These are phyloP conservation scores for Ustilago cynodontis DNA, from an alignment of 1,284 basidiomycete species.

Conservation along the genomic window DNA sequence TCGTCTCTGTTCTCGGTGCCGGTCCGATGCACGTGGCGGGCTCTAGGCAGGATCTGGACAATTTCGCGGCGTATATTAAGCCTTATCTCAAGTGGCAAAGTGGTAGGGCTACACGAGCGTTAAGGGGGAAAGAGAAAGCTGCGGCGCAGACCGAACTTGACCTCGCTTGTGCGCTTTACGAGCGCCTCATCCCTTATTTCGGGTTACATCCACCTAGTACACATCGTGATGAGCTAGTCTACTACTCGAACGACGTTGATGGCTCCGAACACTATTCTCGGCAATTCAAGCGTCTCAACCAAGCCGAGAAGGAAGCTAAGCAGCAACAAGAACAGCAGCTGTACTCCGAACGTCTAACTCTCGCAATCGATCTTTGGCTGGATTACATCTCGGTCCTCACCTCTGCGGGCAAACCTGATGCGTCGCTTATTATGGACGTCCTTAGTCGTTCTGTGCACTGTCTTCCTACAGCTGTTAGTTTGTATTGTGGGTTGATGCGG, in stretches of 20 bases:
- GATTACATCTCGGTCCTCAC: slow-evolving; percentile 53
- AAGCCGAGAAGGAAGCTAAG: slow-evolving; percentile 15
- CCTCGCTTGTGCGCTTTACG: slow-evolving; percentile 37
- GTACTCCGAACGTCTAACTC: slow-evolving; percentile 20
- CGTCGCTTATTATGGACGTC: slow-evolving; percentile 44
- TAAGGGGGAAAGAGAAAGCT: slow-evolving; percentile 46
- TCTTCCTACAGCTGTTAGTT: slow-evolving; percentile 46
- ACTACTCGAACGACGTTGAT: slow-evolving; percentile 30
- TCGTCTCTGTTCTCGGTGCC: slow-evolving; percentile 6
- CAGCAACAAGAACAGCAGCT: slow-evolving; percentile 40
- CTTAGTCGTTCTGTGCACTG: slow-evolving; percentile 44
- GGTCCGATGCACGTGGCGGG: slow-evolving; percentile 9
- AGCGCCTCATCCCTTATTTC: slow-evolving; percentile 36
- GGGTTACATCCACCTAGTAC: slow-evolving; percentile 39
- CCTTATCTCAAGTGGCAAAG: slow-evolving; percentile 52
- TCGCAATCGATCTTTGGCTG: slow-evolving; percentile 59
- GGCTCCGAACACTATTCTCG: slow-evolving; percentile 24
- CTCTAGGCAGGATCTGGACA: slow-evolving; percentile 26
- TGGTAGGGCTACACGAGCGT: slow-evolving; percentile 28
- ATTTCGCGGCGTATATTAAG: slow-evolving; percentile 34
- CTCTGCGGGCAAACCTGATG: slow-evolving; percentile 25
- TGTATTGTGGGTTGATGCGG: slow-evolving; percentile 59
- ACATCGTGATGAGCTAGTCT: slow-evolving; percentile 32
- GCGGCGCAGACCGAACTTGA: slow-evolving; percentile 30
- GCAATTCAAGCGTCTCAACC: slow-evolving; percentile 32